These are phyloP conservation scores for Agaricus sinodeliciosus DNA, from an alignment of 768 basidiomycete genomes.

Conservation along the genomic window DNA sequence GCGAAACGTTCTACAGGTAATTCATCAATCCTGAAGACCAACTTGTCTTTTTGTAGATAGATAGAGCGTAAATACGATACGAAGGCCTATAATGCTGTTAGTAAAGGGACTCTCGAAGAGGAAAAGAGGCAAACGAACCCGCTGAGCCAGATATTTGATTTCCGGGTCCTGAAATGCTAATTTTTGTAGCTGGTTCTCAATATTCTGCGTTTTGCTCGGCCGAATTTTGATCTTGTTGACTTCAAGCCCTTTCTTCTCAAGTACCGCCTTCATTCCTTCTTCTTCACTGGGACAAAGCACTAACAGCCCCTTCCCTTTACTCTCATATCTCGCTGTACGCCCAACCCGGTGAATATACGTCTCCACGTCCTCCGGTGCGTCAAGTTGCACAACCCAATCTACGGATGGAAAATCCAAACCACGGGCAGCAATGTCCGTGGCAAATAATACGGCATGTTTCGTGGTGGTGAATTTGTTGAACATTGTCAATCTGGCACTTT, in stretches of 20 bases:
- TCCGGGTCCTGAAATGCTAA: slow-evolving; percentile 94
- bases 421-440: slow-evolving; percentile 94
- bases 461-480: slow-evolving; percentile 80
- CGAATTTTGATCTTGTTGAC: slow-evolving; percentile 83
- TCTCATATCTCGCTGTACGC: slow-evolving; percentile 89
- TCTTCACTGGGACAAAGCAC: slow-evolving; percentile 89
- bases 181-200: slow-evolving; percentile 86
- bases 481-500: slow-evolving; percentile 76
- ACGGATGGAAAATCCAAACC: slow-evolving; percentile 95
- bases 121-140: slow-evolving; percentile 43
- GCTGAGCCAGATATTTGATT: slow-evolving; percentile 93
- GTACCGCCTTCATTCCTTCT: slow-evolving; percentile 73
- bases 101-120: neutral
- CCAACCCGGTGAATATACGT: slow-evolving; percentile 98
- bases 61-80: slow-evolving; percentile 93
- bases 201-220: slow-evolving; percentile 76
- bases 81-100: slow-evolving; percentile 58
- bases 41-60: slow-evolving; percentile 89
- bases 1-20: slow-evolving; percentile 83
- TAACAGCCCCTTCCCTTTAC: slow-evolving; percentile 78
- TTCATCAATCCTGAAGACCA: slow-evolving; percentile 79
- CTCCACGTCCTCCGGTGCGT: slow-evolving; percentile 95
- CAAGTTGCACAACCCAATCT: slow-evolving; percentile 95
- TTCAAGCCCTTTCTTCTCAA: slow-evolving; percentile 67
- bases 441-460: slow-evolving; percentile 82